Evolutionary conservation across 805 yeast genomes (phyloP), one percentile per base, ranked within the genome.

Genomic region (Torulaspora quercuum): DNA sequence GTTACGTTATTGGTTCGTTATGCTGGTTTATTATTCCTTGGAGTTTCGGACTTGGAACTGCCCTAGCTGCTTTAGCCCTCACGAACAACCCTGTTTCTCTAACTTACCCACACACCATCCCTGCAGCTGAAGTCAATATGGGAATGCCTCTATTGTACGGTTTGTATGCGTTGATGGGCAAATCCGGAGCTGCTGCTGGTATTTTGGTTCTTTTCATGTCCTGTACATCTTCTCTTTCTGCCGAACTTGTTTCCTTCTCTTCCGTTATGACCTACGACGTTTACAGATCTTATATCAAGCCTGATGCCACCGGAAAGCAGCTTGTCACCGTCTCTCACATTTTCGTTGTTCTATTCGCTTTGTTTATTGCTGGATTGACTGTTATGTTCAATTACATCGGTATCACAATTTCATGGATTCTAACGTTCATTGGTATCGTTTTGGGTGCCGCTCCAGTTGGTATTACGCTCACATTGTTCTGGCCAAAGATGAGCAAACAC

Each of bases 41-140:
- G 36, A 47, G 59, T 7, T 41, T 62, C 24, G 61, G 57, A 7
- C 32, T 49, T 39, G 45, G 67, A 17, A 51, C 51, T 4, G 65
- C 61, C 16, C 44, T 61, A 24, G 53, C 64, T 5, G 44, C 67
- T 55, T 40, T 54, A 31, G 64, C 62, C 9, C 38, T 62, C 24
- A 30, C 47, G 10, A 32, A 29, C 5, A 48, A 53, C 27, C 63
- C 65, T 6, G 52, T 30, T 1, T 61, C 52, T n/a, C 37, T 49
- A 32, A 67, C 72, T 1, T 68, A 60, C 50, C 73, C 73, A 8
- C 30, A 52, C 18, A 40, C 23, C 17, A 53, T 70, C 48, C 48
- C 64, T 4, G 32, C 53, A 1, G 50, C 43, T 2, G 68, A 69
- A 41, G 65, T 69, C 18, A 52, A 53, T 32, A 59, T 55, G 4